Conservation (phyloP, 352 stramenopile genomes). For the Thalassiosira livingstoniorum region DNA sequence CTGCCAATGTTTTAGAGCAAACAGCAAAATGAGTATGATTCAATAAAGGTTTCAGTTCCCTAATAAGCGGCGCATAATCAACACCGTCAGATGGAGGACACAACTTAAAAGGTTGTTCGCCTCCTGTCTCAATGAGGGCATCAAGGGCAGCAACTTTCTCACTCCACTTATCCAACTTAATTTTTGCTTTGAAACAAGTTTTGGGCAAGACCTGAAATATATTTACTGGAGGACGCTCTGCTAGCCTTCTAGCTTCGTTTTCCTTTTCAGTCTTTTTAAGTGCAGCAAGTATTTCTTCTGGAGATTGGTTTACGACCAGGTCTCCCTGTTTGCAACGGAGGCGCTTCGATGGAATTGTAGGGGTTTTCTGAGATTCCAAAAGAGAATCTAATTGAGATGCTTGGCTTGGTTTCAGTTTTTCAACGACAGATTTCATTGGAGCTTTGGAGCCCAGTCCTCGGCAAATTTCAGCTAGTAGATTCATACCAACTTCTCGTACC, state of each 20-base stretch:
- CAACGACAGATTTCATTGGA: constrained; percentile 72
- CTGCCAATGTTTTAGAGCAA: constrained; percentile 74
- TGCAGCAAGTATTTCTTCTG: constrained; percentile 69
- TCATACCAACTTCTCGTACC: constrained; percentile 79
- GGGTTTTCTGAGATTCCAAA: constrained; percentile 62
- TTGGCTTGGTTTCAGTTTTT: constrained; percentile 81
- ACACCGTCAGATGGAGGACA: constrained; percentile 58
- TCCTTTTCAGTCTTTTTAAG: constrained; percentile 73
- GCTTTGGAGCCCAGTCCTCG: constrained; percentile 77
- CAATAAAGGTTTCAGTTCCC: constrained; percentile 78
- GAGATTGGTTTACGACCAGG: constrained; percentile 30
- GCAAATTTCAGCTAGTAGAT: constrained; percentile 84
- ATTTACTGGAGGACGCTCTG: constrained; percentile 76
- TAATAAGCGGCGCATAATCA: constrained; percentile 81
- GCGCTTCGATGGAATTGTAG: constrained; percentile 45
- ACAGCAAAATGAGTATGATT: constrained; percentile 86
- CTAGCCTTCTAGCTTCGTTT: constrained; percentile 66
- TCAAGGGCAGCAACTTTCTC: constrained; percentile 84
- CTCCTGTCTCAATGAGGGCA: constrained; percentile 75
- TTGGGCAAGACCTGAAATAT: constrained; percentile 70
- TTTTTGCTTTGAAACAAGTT: constrained; percentile 79
- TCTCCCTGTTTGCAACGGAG: constrained; percentile 62
- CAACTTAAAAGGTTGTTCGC: constrained; percentile 85
- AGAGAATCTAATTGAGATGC: constrained; percentile 76
- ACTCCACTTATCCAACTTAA: constrained; percentile 83